Evolutionary conservation across 1,139 yeast genomes (phyloP).

Genomic region (Sugiyamaella japonica): DNA sequence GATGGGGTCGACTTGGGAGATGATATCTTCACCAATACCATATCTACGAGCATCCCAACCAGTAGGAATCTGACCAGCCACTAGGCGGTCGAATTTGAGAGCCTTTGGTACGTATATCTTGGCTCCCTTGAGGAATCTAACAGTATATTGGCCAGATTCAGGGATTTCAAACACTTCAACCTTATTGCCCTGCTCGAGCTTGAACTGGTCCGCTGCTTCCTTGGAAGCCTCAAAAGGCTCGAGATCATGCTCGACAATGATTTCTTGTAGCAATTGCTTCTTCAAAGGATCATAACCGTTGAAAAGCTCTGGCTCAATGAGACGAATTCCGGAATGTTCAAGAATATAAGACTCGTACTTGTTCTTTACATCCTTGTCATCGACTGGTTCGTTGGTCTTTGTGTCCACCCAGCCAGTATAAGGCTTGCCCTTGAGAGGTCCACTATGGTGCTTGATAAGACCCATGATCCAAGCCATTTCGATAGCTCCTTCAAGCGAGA

Average conservation of each 20-base stretch:
- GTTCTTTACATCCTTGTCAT: constrained; percentile 87
- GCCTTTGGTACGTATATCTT: constrained; percentile 92
- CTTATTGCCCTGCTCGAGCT: constrained; percentile 88
- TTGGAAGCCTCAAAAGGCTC: constrained; percentile 94
- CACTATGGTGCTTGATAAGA: constrained; percentile 88
- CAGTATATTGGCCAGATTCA: constrained; percentile 90
- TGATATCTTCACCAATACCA: constrained; percentile 92
- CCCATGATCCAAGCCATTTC: constrained; percentile 99
- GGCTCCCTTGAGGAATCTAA: constrained; percentile 89
- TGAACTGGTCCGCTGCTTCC: constrained; percentile 94
- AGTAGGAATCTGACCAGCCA: constrained; percentile 98
- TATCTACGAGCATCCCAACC: constrained; percentile 97
- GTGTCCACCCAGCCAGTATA: constrained; percentile 98
- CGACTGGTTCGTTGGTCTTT: constrained; percentile 89
- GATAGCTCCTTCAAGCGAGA: constrained; percentile 96
- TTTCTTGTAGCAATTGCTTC: constrained; percentile 92
- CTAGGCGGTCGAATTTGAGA: constrained; percentile 88
- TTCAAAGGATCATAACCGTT: constrained; percentile 91
- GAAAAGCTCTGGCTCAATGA: constrained; percentile 93
- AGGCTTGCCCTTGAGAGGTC: constrained; percentile 81
- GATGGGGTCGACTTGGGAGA: constrained; percentile 92
- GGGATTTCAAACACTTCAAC: constrained; percentile 89
- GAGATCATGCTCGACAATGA: constrained; percentile 91
- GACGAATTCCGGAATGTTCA: constrained; percentile 94
- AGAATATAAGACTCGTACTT: constrained; percentile 87